Conservation (phyloP, 495 filamentous ascomycete genomes). For the Pyronema omphalodes region DNA sequence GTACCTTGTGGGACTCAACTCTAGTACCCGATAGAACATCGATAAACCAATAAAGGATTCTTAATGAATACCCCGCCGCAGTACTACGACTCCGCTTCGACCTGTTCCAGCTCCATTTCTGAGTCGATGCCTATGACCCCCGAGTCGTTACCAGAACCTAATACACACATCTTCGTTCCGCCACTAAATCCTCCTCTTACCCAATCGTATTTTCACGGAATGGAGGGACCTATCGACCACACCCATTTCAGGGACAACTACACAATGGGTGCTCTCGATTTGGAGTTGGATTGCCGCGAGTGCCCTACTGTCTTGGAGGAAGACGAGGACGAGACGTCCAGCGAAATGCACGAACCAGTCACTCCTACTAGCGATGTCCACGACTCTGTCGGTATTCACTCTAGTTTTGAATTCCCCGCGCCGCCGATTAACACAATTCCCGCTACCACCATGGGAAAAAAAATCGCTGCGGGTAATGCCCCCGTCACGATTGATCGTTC, state of each 20-base stretch:
- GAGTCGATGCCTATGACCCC: slow-evolving; percentile 23
- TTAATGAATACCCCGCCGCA: slow-evolving; percentile 24
- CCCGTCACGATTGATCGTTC: not conserved
- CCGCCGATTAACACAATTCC: slow-evolving; percentile 13
- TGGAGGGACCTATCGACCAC: not conserved
- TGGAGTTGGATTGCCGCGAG: slow-evolving; percentile 15
- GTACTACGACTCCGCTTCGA: slow-evolving; percentile 20
- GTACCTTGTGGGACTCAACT: not conserved
- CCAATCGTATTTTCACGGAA: not conserved
- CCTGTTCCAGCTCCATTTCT: slow-evolving; percentile 23
- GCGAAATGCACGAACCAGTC: slow-evolving; percentile 21
- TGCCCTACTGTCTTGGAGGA: slow-evolving; percentile 23
- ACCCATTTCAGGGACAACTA: slow-evolving; percentile 10
- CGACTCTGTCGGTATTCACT: slow-evolving; percentile 16
- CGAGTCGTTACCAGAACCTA: slow-evolving; percentile 20
- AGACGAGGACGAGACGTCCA: slow-evolving; percentile 23
- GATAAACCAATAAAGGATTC: not conserved
- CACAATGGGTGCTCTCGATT: slow-evolving; percentile 15
- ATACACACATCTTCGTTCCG: slow-evolving; percentile 13
- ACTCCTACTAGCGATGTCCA: slow-evolving; percentile 22
- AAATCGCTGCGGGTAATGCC: not conserved
- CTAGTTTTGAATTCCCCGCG: slow-evolving; percentile 15
- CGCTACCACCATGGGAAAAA: slow-evolving; percentile 6
- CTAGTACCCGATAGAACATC: not conserved
- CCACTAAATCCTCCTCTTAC: slow-evolving; percentile 17